These are phyloP conservation scores for Monosporozyma yasuniensis DNA, from an alignment of 805 yeast species.

Conservation along the genomic window DNA sequence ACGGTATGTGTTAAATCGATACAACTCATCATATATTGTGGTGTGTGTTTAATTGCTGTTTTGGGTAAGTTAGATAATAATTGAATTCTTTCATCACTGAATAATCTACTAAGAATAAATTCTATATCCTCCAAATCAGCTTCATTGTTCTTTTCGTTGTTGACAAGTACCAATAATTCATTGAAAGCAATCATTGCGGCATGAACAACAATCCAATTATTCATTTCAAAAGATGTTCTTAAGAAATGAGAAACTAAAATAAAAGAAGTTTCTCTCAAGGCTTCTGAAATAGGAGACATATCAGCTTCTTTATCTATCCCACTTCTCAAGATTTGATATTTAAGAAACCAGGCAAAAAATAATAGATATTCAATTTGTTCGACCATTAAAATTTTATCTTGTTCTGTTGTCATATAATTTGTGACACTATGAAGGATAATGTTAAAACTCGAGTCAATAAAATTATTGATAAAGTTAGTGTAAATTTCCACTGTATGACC, in stretches of 20 bases:
- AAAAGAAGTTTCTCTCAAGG: slow-evolving; percentile 53
- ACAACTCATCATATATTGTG: slow-evolving; percentile 49
- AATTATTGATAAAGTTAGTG: slow-evolving; percentile 42
- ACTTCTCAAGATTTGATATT: slow-evolving; percentile 43
- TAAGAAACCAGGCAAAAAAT: slow-evolving; percentile 66
- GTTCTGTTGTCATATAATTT: slow-evolving; percentile 36
- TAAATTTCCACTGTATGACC: slow-evolving; percentile 28
- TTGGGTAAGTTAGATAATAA: slow-evolving; percentile 52
- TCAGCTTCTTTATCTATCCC: slow-evolving; percentile 20
- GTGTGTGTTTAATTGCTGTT: slow-evolving; percentile 53
- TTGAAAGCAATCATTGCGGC: slow-evolving; percentile 61
- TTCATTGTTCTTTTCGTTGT: slow-evolving; percentile 31
- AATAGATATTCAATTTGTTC: slow-evolving; percentile 43
- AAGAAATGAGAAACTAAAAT: slow-evolving; percentile 37
- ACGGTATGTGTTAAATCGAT: slow-evolving; percentile 58
- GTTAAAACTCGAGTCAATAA: slow-evolving; percentile 69
- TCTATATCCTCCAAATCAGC: slow-evolving; percentile 38
- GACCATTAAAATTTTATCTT: slow-evolving; percentile 26
- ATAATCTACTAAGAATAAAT: slow-evolving; percentile 57
- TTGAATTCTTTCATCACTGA: slow-evolving; percentile 52
- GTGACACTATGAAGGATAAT: slow-evolving; percentile 49
- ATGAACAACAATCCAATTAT: slow-evolving; percentile 53
- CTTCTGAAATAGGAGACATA: slow-evolving; percentile 41
- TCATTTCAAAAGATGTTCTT: slow-evolving; percentile 34
- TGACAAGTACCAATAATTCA: slow-evolving; percentile 44